phyloP scores from a whole-genome alignment of 371 early-diverging fungal genomes.

The Mortierella sp. region DNA sequence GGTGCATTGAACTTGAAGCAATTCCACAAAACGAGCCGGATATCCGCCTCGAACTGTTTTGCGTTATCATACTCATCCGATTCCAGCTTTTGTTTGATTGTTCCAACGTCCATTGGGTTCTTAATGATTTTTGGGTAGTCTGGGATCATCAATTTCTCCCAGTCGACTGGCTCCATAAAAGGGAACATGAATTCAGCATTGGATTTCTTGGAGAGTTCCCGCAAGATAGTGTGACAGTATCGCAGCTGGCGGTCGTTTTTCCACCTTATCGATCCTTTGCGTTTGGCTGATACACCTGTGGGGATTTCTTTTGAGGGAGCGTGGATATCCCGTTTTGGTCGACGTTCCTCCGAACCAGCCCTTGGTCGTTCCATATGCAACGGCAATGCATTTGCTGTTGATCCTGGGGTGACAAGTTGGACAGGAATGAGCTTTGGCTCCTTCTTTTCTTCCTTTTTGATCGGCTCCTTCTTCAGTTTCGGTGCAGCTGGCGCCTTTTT shows the following conservation, averaged over 20 bases:
- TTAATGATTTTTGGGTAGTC: slow-evolving; percentile 95
- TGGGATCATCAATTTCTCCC: slow-evolving; percentile 91
- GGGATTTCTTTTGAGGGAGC: slow-evolving; percentile 65
- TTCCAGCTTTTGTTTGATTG: slow-evolving; percentile 91
- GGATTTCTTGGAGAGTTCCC: slow-evolving; percentile 84
- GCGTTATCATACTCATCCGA: slow-evolving; percentile 77
- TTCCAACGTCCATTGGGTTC: slow-evolving; percentile 98
- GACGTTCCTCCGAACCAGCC: slow-evolving; percentile 62
- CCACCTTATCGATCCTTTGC: slow-evolving; percentile 66
- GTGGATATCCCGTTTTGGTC: slow-evolving; percentile 81
- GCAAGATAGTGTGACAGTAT: slow-evolving; percentile 76
- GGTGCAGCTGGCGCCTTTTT: slow-evolving; percentile 38
- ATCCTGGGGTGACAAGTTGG: slow-evolving; percentile 36
- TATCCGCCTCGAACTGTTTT: slow-evolving; percentile 87
- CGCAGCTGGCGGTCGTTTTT: slow-evolving; percentile 77
- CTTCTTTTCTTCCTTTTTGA: slow-evolving; percentile 40
- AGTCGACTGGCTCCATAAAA: slow-evolving; percentile 95
- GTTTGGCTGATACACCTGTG: slow-evolving; percentile 24
- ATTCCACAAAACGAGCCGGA: slow-evolving; percentile 92
- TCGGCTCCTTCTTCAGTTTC: slow-evolving; percentile 40
- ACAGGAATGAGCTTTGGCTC: slow-evolving; percentile 30
- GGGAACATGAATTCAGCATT: slow-evolving; percentile 80
- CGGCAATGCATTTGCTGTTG: slow-evolving; percentile 15
- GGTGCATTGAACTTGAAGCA: slow-evolving; percentile 95
- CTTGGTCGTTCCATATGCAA: slow-evolving; percentile 10